Percentiles rank a stretch among this genome's conserved stretches.
Conservation (phyloP, 2,329 filamentous ascomycete species). For the Laburnicola sp. region DNA sequence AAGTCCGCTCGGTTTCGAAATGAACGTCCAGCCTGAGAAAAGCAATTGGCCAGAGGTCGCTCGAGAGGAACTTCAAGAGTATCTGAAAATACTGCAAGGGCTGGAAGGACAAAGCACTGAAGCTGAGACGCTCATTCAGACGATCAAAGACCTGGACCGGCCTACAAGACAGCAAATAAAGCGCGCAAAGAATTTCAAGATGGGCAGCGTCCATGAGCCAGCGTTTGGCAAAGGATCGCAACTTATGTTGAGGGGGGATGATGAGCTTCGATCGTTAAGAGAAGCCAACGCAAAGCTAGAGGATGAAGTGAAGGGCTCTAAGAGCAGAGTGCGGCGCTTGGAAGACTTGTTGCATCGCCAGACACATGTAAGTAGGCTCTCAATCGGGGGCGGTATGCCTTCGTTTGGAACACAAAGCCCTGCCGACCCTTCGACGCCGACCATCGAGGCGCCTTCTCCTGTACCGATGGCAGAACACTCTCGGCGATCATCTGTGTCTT, state of each 20-base stretch:
- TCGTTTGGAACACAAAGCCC: slow-evolving; percentile 39
- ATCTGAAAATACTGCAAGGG: slow-evolving; percentile 67
- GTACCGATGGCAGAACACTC: slow-evolving; percentile 52
- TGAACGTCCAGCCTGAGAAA: slow-evolving; percentile 80
- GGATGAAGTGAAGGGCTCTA: slow-evolving; percentile 76
- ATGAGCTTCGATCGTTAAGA: slow-evolving; percentile 65
- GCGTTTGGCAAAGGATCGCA: slow-evolving; percentile 78
- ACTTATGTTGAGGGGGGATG: slow-evolving; percentile 81
- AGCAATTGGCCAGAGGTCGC: slow-evolving; percentile 77
- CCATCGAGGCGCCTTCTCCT: slow-evolving; percentile 40
- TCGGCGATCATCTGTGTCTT: slow-evolving; percentile 63
- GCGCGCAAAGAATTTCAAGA: slow-evolving; percentile 90
- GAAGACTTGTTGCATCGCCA: slow-evolving; percentile 92
- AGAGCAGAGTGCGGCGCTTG: slow-evolving; percentile 85
- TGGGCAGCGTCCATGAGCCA: slow-evolving; percentile 92
- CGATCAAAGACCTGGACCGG: slow-evolving; percentile 75
- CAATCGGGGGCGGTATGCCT: slow-evolving; percentile 52
- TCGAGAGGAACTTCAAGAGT: slow-evolving; percentile 75
- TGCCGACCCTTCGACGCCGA: slow-evolving; percentile 43
- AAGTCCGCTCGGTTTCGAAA: slow-evolving; percentile 75
- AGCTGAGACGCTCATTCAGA: slow-evolving; percentile 71
- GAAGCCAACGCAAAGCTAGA: slow-evolving; percentile 61
- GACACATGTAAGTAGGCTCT: slow-evolving; percentile 58
- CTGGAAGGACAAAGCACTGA: slow-evolving; percentile 68
- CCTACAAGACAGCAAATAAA: slow-evolving; percentile 86